Percentiles rank a stretch among this genome's conserved stretches.
phyloP scores from a whole-genome alignment of 2,329 filamentous ascomycete genomes.

The Colletotrichum spaethianum region DNA sequence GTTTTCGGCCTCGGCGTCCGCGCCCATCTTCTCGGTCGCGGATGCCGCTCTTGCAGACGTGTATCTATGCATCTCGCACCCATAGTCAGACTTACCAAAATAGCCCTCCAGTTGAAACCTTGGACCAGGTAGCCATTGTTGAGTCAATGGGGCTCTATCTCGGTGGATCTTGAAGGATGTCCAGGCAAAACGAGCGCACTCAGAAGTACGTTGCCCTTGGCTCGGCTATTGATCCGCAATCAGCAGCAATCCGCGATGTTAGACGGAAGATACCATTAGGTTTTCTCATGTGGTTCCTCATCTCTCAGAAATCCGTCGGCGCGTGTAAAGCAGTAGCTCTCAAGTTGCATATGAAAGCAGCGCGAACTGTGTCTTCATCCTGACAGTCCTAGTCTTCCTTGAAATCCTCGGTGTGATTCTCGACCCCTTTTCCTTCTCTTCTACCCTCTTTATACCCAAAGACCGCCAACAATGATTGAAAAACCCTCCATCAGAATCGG shows the following conservation, averaged over 20 bases:
- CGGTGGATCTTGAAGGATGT: neutral
- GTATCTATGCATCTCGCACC: neutral
- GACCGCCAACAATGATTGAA: slow-evolving; percentile 45
- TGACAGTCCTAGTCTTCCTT: neutral
- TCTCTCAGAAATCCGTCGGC: neutral
- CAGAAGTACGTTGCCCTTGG: neutral
- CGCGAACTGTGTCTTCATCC: neutral
- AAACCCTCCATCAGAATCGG: slow-evolving; percentile 44
- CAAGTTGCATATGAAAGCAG: neutral
- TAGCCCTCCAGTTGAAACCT: neutral
- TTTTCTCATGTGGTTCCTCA: too few relatives aligned
- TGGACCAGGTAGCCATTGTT: neutral
- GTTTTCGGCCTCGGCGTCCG: slow-evolving; percentile 31
- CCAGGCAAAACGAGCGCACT: neutral
- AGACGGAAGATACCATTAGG: too few relatives aligned
- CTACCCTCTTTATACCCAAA: neutral
- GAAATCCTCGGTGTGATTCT: neutral
- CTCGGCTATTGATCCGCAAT: neutral
- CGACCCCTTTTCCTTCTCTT: accelerated
- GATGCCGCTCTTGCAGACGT: neutral
- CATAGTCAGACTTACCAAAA: neutral
- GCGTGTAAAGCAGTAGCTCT: neutral
- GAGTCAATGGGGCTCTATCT: neutral
- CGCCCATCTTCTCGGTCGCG: slow-evolving; percentile 10
- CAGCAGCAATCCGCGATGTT: neutral